Conservation (phyloP, 257 asterid genomes). For the Linaria vulgaris region DNA sequence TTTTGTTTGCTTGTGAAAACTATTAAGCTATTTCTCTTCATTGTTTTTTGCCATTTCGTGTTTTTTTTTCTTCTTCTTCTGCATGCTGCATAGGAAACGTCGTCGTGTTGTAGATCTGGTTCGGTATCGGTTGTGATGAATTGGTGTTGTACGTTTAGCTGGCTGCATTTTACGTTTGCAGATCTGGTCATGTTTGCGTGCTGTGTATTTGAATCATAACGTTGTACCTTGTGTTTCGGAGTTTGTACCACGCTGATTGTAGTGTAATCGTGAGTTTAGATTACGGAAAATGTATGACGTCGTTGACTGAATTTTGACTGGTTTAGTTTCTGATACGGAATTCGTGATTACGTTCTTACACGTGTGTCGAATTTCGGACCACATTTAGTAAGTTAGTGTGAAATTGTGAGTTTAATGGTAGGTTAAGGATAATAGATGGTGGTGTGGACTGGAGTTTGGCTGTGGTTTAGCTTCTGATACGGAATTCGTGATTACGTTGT, state of each 20-base stretch:
- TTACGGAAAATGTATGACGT: background rate
- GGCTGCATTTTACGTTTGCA: conserved; percentile 18
- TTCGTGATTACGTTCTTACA: background rate
- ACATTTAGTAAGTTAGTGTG: too few species aligned
- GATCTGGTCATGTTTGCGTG: conserved; percentile 31
- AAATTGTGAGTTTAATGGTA: too few species aligned
- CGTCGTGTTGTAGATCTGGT: conserved; percentile 30
- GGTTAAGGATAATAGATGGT: background rate
- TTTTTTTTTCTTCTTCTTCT: background rate
- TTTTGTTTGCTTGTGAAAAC: too few species aligned
- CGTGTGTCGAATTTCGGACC: background rate
- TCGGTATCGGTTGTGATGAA: conserved; percentile 12
- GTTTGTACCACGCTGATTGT: background rate
- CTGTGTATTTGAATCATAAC: conserved; percentile 6
- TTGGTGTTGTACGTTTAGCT: background rate
- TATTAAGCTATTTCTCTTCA: too few species aligned
- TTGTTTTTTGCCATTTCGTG: background rate
- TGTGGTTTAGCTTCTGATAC: conserved; percentile 2
- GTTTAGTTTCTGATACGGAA: conserved; percentile 1
- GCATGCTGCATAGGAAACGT: background rate
- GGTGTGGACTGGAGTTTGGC: conserved; percentile 10
- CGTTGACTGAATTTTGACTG: conserved; percentile 5
- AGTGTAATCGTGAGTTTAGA: too few species aligned
- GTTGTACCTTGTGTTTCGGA: background rate
- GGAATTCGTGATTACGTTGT: background rate